phyloP scores from a whole-genome alignment of 176 grass and related monocot genomes.

The Ensete glaucum region DNA sequence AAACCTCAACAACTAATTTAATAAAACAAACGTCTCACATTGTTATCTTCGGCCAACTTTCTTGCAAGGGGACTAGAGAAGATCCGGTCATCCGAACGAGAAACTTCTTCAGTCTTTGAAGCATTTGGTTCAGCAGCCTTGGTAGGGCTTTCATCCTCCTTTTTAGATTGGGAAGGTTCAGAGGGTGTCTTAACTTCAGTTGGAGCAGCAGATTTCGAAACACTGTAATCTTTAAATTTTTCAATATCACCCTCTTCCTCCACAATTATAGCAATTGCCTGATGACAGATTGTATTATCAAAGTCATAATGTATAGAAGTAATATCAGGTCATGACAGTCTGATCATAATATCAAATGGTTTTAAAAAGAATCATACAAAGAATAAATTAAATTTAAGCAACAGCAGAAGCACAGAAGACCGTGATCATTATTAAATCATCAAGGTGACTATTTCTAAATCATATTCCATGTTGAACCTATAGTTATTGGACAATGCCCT shows the following conservation, averaged over 20 bases:
- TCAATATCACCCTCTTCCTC: constrained; percentile 85
- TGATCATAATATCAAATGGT: not conserved
- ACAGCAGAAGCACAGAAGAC: not conserved
- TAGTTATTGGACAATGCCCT: no score
- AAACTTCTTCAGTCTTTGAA: constrained; percentile 40
- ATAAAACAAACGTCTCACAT: constrained; percentile 30
- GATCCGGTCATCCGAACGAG: constrained; percentile 53
- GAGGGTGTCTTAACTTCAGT: constrained; percentile 38
- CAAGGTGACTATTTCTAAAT: not conserved
- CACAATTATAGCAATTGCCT: constrained; percentile 77
- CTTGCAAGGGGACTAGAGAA: constrained; percentile 80
- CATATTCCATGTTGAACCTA: no score
- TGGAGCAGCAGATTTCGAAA: constrained; percentile 46
- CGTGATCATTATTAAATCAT: not conserved
- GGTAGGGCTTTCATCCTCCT: constrained; percentile 33
- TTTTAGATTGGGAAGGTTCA: constrained; percentile 18
- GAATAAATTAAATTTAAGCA: not conserved
- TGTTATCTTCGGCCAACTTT: constrained; percentile 91
- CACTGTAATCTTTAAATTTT: constrained; percentile 87
- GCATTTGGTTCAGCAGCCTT: constrained; percentile 44
- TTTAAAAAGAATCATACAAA: not conserved
- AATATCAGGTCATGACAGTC: not conserved
- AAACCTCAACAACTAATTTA: not conserved
- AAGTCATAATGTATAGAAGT: not conserved
- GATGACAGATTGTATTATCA: not conserved